Conservation (phyloP, 2,329 filamentous ascomycete species). For the Trichoderma pleuroti region DNA sequence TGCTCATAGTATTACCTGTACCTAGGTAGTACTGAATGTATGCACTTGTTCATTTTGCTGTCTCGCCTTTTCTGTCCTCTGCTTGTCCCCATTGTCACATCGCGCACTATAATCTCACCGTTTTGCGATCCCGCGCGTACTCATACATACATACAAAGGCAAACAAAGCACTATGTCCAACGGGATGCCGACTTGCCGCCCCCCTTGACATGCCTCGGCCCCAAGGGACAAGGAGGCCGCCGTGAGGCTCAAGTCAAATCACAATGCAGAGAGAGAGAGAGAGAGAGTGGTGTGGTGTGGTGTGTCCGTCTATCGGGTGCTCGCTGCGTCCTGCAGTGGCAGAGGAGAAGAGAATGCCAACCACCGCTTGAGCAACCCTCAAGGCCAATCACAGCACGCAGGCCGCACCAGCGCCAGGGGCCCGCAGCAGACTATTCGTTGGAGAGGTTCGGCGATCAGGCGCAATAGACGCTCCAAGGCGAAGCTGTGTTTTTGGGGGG, state of each 20-base stretch:
- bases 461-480: constrained; percentile 1
- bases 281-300: neutral
- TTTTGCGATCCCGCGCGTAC: neutral
- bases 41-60: no score
- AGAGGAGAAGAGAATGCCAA: neutral
- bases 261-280: neutral
- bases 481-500: neutral
- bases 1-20: no score
- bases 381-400: neutral
- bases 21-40: no score
- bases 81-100: neutral
- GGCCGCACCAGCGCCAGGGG: neutral
- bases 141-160: no score
- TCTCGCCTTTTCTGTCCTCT: no score
- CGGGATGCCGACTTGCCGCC: neutral
- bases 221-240: constrained; percentile 1
- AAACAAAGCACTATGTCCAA: neutral
- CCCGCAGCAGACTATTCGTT: neutral
- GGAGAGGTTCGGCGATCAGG: neutral
- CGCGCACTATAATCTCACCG: constrained; percentile 10
- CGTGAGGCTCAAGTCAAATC: constrained; percentile 5
- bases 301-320: neutral
- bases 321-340: neutral
- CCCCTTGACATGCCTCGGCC: neutral
- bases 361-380: neutral